Conservation (phyloP, 164 flowering plant species). For the Santalum album region DNA sequence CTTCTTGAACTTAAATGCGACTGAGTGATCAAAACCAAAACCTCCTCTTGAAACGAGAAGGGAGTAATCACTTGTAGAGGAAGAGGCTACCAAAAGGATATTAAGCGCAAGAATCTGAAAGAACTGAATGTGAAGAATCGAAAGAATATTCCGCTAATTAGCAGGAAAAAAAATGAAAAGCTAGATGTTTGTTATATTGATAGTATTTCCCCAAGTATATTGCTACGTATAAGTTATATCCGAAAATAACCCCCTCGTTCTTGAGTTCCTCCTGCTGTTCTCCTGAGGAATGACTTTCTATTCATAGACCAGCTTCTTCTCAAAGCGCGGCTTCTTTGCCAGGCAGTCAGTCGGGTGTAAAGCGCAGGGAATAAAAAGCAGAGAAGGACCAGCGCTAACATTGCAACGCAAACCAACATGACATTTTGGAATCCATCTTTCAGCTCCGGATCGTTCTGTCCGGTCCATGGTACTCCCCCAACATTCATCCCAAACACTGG, state of each 20-base stretch:
- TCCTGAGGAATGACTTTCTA: conserved; percentile 53
- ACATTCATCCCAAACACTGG: conserved; percentile 99
- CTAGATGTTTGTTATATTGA: no score
- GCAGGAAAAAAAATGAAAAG: no score
- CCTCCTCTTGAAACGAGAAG: no score
- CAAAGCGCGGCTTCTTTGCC: conserved; percentile 42
- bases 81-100: no score
- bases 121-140: no score
- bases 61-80: no score
- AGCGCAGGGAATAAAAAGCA: conserved; percentile 62
- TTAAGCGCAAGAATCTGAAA: no score
- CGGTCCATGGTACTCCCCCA: conserved; percentile 99
- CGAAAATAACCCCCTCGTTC: conserved; percentile 55
- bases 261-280: conserved; percentile 29
- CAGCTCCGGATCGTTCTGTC: conserved; percentile 43
- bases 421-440: conserved; percentile 84
- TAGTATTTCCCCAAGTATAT: no score
- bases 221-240: conserved; percentile 15
- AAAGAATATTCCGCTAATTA: no score
- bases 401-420: conserved; percentile 48
- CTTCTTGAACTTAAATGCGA: no score
- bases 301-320: conserved; percentile 69
- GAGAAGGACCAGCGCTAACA: conserved; percentile 52
- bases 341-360: conserved; percentile 42
- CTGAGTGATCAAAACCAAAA: no score